phyloP scores from a whole-genome alignment of 371 early-diverging fungal species.

The Thermomucor indicae-seudaticae region DNA sequence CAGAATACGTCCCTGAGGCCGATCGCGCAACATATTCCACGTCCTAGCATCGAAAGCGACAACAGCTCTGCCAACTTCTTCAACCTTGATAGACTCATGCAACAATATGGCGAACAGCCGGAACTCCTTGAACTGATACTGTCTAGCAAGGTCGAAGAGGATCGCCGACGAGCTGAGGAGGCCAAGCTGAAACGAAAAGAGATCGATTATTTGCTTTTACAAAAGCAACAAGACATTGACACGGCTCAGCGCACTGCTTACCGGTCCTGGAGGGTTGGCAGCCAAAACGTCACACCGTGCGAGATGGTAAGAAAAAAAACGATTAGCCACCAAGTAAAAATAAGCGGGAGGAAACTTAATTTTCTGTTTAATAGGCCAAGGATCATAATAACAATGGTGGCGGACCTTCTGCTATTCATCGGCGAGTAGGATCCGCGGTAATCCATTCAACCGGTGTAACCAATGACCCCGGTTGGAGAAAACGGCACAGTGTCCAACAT shows the following conservation, averaged over 20 bases:
- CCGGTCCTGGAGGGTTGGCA: neutral
- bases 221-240: slow-evolving; percentile 6
- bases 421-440: too few relatives aligned
- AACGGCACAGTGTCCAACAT: neutral
- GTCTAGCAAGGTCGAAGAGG: slow-evolving; percentile 52
- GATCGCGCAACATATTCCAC: neutral
- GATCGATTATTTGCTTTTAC: slow-evolving; percentile 28
- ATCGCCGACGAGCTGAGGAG: slow-evolving; percentile 52
- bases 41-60: neutral
- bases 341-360: neutral
- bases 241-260: neutral
- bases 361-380: neutral
- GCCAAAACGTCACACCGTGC: neutral
- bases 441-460: neutral
- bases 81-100: slow-evolving; percentile 46
- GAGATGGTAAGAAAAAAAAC: neutral
- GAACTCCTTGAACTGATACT: slow-evolving; percentile 50
- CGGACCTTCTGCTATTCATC: neutral
- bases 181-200: slow-evolving; percentile 43
- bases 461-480: neutral
- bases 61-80: slow-evolving; percentile 9
- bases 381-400: neutral
- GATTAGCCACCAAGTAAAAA: neutral
- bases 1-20: neutral
- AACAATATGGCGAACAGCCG: slow-evolving; percentile 42